Evolutionary conservation across 2,329 filamentous ascomycete genomes (phyloP).

Genomic region (Venturia aucupariae): DNA sequence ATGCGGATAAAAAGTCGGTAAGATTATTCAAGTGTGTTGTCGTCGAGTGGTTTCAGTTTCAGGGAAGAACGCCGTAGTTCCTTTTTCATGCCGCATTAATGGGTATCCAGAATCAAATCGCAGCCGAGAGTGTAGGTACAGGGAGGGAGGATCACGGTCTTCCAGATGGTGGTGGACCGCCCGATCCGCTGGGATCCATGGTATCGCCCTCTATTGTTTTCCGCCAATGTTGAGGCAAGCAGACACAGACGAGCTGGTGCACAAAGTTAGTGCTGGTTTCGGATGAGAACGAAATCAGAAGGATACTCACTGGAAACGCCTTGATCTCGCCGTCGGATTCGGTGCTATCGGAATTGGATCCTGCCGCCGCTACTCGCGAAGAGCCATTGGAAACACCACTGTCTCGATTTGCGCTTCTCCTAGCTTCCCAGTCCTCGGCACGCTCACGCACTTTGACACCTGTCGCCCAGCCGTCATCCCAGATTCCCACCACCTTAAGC

Average conservation of each 20-base stretch:
- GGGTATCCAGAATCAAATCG: conserved; percentile 10
- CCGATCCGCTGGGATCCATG: conserved; percentile 7
- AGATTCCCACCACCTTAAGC: conserved; percentile 96
- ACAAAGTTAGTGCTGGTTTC: background rate
- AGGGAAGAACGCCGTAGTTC: conserved; percentile 5
- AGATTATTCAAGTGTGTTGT: background rate
- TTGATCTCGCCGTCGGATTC: conserved; percentile 69
- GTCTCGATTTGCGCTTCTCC: conserved; percentile 71
- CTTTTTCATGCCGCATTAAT: conserved; percentile 10
- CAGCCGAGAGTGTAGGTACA: background rate
- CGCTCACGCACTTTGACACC: conserved; percentile 73
- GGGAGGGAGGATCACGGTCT: background rate
- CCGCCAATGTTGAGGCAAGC: conserved; percentile 88
- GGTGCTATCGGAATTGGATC: background rate
- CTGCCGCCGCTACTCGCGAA: conserved; percentile 17
- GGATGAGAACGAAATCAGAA: background rate
- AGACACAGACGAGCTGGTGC: conserved; percentile 73
- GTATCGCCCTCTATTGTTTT: conserved; percentile 87
- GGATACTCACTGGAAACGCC: conserved; percentile 60
- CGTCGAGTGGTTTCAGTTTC: background rate
- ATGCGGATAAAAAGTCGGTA: conserved; percentile 1
- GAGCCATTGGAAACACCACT: conserved; percentile 86
- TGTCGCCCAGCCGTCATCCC: conserved; percentile 98
- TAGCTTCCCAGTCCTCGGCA: conserved; percentile 80
- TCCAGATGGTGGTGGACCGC: background rate